Base-by-base conservation (phyloP, 2,329 filamentous ascomycete genomes). In the Stachybotrys elegans region DNA sequence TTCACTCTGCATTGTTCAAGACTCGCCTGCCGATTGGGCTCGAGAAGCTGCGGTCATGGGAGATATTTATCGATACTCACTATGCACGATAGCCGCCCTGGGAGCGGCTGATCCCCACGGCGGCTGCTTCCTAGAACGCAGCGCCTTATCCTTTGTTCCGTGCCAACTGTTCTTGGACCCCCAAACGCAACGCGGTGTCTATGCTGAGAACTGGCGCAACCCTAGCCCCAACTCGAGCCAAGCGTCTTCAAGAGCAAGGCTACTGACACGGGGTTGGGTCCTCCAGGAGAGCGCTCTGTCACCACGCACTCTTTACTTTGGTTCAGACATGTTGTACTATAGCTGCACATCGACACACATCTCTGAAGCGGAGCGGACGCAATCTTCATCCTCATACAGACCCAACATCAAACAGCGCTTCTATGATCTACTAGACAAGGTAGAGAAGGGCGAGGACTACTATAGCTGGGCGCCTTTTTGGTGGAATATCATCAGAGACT, bases 201-300 rank as follows among this genome's bases (percentile, higher is more conserved):
- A 20, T n/a, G 35, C 35, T 12, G 35, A 38, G n/a, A 38, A 38
- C 19, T 38, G 35, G 35, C 35, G 35, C 8, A 22, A 38, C 20
- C 35, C 35, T 12, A 9, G 19, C 35, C 35, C 35, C 14, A 38
- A 38, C 20, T 38, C 35, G 20, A 14, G 8, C 35, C 35, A 38
- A n/a, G 5, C 5, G 6, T 12, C 12, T 20, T 11, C 11, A 8
- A 38, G 19, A 22, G 35, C 19, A n/a, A 38, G 13, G n/a, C 22
- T 38, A 19, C 35, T 38, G 35, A 38, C 35, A 11, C 14, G 35
- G 35, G 35, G 35, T n/a, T 38, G 35, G 35, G 35, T 38, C 35
- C 8, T 38, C 16, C 35, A 38, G 19, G 35, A 38, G 35, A 38
- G 35, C 35, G 35, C 35, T 9, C 22, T 38, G 35, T 38, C 35